Evolutionary conservation across 2,329 filamentous ascomycete species (phyloP).

Genomic region (Colletotrichum scovillei): DNA sequence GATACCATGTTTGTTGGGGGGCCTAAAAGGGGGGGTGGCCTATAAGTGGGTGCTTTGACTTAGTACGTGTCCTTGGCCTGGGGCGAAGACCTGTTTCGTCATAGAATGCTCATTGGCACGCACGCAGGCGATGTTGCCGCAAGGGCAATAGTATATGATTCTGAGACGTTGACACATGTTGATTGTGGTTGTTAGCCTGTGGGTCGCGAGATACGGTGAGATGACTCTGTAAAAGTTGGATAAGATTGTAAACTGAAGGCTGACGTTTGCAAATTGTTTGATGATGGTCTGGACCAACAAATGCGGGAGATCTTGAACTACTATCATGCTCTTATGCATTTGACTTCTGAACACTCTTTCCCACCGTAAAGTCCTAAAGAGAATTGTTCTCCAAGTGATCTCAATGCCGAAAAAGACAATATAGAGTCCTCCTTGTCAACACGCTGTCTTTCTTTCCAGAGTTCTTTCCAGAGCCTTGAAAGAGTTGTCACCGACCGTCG

Average conservation of each 20-base stretch:
- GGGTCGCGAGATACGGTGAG: neutral
- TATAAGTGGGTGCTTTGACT: too few species aligned
- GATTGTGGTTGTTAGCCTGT: neutral
- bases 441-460: neutral
- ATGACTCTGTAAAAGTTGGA: neutral
- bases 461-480: neutral
- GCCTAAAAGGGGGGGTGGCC: too few species aligned
- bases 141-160: neutral
- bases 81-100: neutral
- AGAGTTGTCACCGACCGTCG: too few species aligned
- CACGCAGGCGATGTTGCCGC: neutral
- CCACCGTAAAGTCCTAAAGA: neutral
- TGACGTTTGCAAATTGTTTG: neutral
- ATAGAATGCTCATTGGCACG: neutral
- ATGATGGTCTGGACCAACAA: neutral
- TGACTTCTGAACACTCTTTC: too few species aligned
- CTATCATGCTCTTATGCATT: neutral
- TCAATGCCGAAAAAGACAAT: neutral
- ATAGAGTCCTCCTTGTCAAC: neutral
- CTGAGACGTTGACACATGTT: neutral
- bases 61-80: neutral
- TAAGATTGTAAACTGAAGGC: neutral
- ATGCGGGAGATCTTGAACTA: neutral
- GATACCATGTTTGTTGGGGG: too few species aligned
- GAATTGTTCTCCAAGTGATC: neutral